Evolutionary conservation across 2,329 filamentous ascomycete genomes (phyloP), one percentile per base, ranked within the genome.

Genomic region (Biscogniauxia mediterranea): DNA sequence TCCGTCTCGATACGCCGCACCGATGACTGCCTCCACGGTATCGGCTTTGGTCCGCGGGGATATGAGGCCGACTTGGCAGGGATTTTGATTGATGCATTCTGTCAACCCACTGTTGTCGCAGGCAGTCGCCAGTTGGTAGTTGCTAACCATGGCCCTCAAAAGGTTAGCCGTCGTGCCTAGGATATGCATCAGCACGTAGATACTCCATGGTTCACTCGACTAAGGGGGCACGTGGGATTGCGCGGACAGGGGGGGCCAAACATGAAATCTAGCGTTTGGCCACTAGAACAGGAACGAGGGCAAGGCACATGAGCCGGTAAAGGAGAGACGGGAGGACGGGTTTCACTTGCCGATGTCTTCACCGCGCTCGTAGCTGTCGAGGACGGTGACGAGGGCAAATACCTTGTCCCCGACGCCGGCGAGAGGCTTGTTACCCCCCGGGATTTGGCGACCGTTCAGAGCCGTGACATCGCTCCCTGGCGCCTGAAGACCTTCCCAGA

Each of bases 401-500:
- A 66, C 32, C 21, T 55, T 56, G 26, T 65, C 64, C 49, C 64
- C 64, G 1, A 66, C 4, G 6, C 20, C 5, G 13, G 64, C 62
- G 19, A 64, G 32, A 9, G 38, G n/a, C 50, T 63, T 66, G 54
- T 64, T 64, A 4, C 64, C 62, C 11, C 60, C 42, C 5, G 23
- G 6, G 3, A 66, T 26, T 13, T 17, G 3, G 21, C 53, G 59
- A 25, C 46, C 59, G 25, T 54, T 50, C 28, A 54, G 19, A 13
- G 2, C 2, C 3, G 20, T 1, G 49, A 61, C 25, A 23, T 52
- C 20, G 46, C 54, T 55, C 3, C 57, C 55, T 1, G 58, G 50
- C n/a, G 62, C 55, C 46, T 63, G 62, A 25, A 66, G 21, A 3
- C 60, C 62, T 54, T 66, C 64, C 62, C 57, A 64, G 17, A 66